Evolutionary conservation across 192 early-diverging fungal species (phyloP).

Genomic region (Mycoemilia scoparia): DNA sequence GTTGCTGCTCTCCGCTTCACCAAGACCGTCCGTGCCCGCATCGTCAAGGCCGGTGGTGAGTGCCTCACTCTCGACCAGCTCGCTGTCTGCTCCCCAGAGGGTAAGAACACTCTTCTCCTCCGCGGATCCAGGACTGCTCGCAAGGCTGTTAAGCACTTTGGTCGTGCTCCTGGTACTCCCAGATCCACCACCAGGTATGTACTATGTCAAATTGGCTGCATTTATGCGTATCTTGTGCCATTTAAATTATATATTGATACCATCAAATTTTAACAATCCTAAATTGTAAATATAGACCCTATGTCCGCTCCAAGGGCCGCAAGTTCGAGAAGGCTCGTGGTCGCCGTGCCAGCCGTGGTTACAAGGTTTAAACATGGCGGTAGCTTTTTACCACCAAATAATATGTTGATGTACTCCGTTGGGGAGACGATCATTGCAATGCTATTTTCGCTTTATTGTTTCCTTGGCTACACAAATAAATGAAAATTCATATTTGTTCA

Average conservation of each 20-base stretch:
- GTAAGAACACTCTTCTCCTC: conserved; percentile 86
- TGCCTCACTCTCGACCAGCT: conserved; percentile 97
- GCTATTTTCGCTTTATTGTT: too few species aligned
- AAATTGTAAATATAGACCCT: too few species aligned
- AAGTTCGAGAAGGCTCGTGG: conserved; percentile 99
- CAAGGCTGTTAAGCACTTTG: conserved; percentile 99
- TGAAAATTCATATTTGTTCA: too few species aligned
- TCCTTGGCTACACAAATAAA: too few species aligned
- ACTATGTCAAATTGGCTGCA: too few species aligned
- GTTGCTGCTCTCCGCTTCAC: conserved; percentile 92
- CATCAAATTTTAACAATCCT: too few species aligned
- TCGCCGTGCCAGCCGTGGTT: conserved; percentile 96
- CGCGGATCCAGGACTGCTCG: conserved; percentile 87
- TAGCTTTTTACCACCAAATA: too few species aligned
- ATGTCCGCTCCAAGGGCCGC: conserved; percentile 96
- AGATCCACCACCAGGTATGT: conserved; percentile 42
- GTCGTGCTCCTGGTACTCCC: conserved; percentile 54
- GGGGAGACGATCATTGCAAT: too few species aligned
- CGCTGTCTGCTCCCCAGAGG: conserved; percentile 92
- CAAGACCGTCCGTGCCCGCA: conserved; percentile 88
- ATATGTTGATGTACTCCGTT: too few species aligned
- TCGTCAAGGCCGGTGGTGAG: conserved; percentile 98
- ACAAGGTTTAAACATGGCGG: conserved; percentile 79
- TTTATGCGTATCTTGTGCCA: too few species aligned
- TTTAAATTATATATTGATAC: too few species aligned